Evolutionary conservation across 2,329 filamentous ascomycete species (phyloP).

Genomic region (Claviceps arundinis): DNA sequence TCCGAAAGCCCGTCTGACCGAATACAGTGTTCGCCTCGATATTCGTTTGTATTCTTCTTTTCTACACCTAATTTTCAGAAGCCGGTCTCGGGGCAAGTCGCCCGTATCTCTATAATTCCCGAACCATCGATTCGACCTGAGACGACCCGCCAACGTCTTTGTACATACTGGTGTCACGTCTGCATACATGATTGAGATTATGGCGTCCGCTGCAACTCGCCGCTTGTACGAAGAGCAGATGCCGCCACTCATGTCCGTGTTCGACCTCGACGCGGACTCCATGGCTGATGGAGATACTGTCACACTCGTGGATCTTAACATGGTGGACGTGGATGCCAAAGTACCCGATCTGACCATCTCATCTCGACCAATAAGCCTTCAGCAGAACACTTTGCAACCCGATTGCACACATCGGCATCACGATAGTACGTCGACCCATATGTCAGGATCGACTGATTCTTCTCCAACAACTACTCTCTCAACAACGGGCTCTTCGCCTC

Average conservation of each 20-base stretch:
- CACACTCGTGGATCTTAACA: constrained; percentile 39
- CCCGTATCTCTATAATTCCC: neutral
- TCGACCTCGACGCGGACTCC: constrained; percentile 47
- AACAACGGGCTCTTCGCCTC: constrained; percentile 79
- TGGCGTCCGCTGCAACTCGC: constrained; percentile 49
- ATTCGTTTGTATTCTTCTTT: neutral
- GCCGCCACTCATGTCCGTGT: constrained; percentile 65
- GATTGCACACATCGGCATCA: constrained; percentile 53
- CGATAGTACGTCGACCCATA: constrained; percentile 65
- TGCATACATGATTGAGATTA: constrained; percentile 21
- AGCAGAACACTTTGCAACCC: constrained; percentile 26
- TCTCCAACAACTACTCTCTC: constrained; percentile 91
- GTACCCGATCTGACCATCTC: constrained; percentile 24
- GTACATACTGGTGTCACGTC: neutral
- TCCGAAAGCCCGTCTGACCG: neutral
- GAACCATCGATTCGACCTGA: neutral
- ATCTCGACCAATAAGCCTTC: constrained; percentile 23
- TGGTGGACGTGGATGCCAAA: constrained; percentile 33
- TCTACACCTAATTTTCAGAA: neutral
- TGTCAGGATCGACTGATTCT: constrained; percentile 77
- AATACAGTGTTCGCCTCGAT: neutral
- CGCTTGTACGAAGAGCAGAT: constrained; percentile 56
- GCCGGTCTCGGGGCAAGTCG: neutral
- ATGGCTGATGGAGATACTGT: constrained; percentile 41
- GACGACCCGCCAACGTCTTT: neutral